Evolutionary conservation across 108 stramenopile species (phyloP).

Genomic region (Cyclotella cryptica): DNA sequence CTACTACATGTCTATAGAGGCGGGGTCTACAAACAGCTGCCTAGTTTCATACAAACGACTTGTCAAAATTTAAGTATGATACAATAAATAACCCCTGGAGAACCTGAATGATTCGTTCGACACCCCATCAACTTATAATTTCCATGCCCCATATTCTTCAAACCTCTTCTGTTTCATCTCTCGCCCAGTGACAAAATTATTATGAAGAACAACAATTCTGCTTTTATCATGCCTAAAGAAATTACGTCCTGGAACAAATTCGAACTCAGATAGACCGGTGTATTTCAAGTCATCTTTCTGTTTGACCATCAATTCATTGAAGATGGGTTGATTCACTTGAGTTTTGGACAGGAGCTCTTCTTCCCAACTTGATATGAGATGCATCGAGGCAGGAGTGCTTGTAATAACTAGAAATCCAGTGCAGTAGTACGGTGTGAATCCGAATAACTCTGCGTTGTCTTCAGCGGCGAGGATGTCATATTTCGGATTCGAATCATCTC

Average conservation of each 20-base stretch:
- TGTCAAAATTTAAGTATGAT: too few relatives aligned
- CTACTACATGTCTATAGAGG: too few relatives aligned
- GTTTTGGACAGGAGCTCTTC: constrained; percentile 14
- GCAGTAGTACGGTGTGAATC: constrained; percentile 18
- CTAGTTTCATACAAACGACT: too few relatives aligned
- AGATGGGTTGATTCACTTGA: constrained; percentile 44
- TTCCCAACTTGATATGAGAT: constrained; percentile 29
- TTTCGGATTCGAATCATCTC: background rate
- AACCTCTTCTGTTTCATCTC: constrained; percentile 37
- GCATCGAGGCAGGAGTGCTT: constrained; percentile 11
- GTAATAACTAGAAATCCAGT: constrained; percentile 32
- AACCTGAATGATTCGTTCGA: too few relatives aligned
- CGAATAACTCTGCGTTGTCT: constrained; percentile 11
- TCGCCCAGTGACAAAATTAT: constrained; percentile 36
- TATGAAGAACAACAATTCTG: constrained; percentile 28
- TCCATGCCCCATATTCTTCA: constrained; percentile 26
- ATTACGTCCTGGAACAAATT: constrained; percentile 29
- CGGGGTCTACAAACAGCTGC: too few relatives aligned
- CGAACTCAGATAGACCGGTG: constrained; percentile 1
- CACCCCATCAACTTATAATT: too few relatives aligned
- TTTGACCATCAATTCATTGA: constrained; percentile 15
- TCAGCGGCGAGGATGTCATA: constrained; percentile 28
- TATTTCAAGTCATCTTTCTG: constrained; percentile 3
- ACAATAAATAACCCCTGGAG: too few relatives aligned
- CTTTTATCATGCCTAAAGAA: constrained; percentile 13